phyloP scores from a whole-genome alignment of 768 basidiomycete species.

The Candolleomyces efflorescens region DNA sequence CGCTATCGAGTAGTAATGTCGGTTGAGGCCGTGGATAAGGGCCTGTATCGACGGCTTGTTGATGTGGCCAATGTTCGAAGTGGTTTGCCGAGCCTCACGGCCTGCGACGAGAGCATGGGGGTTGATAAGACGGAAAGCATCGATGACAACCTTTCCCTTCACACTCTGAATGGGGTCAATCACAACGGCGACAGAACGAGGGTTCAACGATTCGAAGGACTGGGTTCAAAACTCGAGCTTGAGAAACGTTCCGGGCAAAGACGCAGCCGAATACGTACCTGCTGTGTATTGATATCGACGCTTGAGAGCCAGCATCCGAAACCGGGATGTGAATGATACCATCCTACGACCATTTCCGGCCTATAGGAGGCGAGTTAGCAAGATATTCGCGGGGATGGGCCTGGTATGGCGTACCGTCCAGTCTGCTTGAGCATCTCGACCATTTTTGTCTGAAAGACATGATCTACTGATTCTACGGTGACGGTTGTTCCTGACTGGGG shows the following conservation, averaged over 20 bases:
- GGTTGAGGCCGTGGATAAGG: constrained; percentile 94
- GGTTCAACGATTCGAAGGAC: constrained; percentile 95
- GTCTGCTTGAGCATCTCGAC: constrained; percentile 99
- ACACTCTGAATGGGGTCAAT: constrained; percentile 99
- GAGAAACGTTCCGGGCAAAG: constrained; percentile 4
- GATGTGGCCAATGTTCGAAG: constrained; percentile 97
- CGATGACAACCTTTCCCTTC: constrained; percentile 98
- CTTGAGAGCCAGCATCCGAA: constrained; percentile 99
- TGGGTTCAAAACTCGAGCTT: constrained; percentile 24
- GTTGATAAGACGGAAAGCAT: constrained; percentile 96
- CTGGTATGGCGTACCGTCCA: constrained; percentile 63
- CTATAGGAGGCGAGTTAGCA: constrained; percentile 31
- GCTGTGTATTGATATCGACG: constrained; percentile 98
- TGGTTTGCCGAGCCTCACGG: constrained; percentile 94
- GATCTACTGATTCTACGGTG: constrained; percentile 96
- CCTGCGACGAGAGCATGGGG: constrained; percentile 87
- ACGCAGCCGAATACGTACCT: constrained; percentile 42
- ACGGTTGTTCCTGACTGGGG: constrained; percentile 97
- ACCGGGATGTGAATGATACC: constrained; percentile 99
- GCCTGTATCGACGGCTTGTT: constrained; percentile 99
- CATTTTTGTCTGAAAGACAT: constrained; percentile 98
- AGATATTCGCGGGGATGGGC: background rate
- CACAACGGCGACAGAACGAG: constrained; percentile 94
- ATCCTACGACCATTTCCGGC: constrained; percentile 97
- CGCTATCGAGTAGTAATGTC: constrained; percentile 97